Evolutionary conservation across 2,329 filamentous ascomycete species (phyloP).

Genomic region (Paraphoma chrysanthemicola): DNA sequence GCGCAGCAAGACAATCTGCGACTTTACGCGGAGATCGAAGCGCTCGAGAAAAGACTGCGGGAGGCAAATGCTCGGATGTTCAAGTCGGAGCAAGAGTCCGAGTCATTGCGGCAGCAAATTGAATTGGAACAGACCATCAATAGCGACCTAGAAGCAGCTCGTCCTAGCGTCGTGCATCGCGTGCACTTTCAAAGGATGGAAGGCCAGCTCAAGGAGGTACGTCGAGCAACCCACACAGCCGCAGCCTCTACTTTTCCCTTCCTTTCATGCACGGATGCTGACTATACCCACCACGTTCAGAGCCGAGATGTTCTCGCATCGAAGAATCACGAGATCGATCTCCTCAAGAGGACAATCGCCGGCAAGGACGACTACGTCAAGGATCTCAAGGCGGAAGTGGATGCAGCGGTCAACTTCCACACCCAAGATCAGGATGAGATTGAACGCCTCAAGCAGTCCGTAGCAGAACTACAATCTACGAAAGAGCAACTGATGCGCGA

Average conservation of each 20-base stretch:
- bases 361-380: constrained; percentile 29
- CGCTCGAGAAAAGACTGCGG: constrained; percentile 36
- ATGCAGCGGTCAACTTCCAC: constrained; percentile 19
- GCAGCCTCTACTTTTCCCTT: neutral
- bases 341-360: constrained; percentile 15
- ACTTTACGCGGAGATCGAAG: constrained; percentile 36
- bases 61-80: constrained; percentile 40
- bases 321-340: constrained; percentile 31
- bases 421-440: constrained; percentile 34
- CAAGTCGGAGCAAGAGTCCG: constrained; percentile 29
- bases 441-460: constrained; percentile 27
- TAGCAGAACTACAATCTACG: constrained; percentile 33
- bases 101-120: constrained; percentile 32
- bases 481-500: constrained; percentile 42
- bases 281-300: neutral
- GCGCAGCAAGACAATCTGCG: constrained; percentile 44
- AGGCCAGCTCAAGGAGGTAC: constrained; percentile 34
- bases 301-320: constrained; percentile 21
- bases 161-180: constrained; percentile 41
- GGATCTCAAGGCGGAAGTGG: constrained; percentile 25
- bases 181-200: constrained; percentile 45
- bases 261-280: neutral
- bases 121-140: constrained; percentile 34
- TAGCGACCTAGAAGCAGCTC: constrained; percentile 36
- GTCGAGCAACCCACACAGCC: neutral